phyloP scores from a whole-genome alignment of 2,329 filamentous ascomycete genomes.

The Clarireedia monteithiana region DNA sequence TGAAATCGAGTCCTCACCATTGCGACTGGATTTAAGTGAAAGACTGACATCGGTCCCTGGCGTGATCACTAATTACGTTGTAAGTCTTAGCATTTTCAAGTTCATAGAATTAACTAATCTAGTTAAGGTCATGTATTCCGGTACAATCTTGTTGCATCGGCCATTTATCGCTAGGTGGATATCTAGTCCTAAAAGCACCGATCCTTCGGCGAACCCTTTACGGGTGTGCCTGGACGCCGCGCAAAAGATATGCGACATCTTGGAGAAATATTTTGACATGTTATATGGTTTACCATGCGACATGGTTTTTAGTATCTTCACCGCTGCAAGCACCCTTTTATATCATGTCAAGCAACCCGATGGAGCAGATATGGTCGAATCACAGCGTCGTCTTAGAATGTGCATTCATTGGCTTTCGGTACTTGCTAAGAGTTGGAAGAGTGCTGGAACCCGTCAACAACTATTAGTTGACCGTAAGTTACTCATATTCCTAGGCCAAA shows the following conservation, averaged over 20 bases:
- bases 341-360: slow-evolving; percentile 19
- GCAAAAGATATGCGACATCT: slow-evolving; percentile 23
- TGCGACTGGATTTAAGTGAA: slow-evolving; percentile 23
- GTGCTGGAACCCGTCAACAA: slow-evolving; percentile 24
- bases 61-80: slow-evolving; percentile 25
- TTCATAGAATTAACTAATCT: not conserved
- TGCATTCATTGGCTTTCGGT: slow-evolving; percentile 28
- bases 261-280: slow-evolving; percentile 25
- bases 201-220: slow-evolving; percentile 14
- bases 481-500: slow-evolving; percentile 15
- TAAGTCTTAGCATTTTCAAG: slow-evolving; percentile 10
- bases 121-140: slow-evolving; percentile 21
- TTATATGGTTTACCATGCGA: slow-evolving; percentile 26
- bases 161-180: slow-evolving; percentile 25
- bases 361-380: slow-evolving; percentile 12
- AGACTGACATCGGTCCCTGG: slow-evolving; percentile 22
- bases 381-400: slow-evolving; percentile 18
- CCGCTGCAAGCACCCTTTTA: slow-evolving; percentile 24
- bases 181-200: slow-evolving; percentile 9
- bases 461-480: slow-evolving; percentile 25
- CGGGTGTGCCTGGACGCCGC: slow-evolving; percentile 23
- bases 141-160: slow-evolving; percentile 24
- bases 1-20: slow-evolving; percentile 20
- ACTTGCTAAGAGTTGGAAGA: slow-evolving; percentile 27
- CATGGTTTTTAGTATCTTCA: slow-evolving; percentile 27